Percentiles rank a stretch among this genome's conserved stretches.
Conservation (phyloP, 2,329 filamentous ascomycete genomes). For the Neonectria coccinea region DNA sequence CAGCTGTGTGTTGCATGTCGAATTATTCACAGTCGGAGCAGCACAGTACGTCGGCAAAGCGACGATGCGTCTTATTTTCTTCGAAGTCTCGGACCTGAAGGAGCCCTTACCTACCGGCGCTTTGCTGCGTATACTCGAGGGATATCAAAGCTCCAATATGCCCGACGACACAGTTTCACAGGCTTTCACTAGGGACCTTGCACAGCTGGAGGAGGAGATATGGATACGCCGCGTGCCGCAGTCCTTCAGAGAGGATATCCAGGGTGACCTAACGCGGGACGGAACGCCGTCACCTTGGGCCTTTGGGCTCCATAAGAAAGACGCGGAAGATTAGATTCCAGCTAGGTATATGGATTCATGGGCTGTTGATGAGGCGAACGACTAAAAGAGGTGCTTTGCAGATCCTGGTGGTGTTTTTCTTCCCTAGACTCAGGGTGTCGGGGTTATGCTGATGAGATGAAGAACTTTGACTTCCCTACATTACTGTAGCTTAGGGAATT, state of each 20-base stretch:
- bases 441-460: too few species aligned
- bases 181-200: background rate
- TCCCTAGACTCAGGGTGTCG: too few species aligned
- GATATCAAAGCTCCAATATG: background rate
- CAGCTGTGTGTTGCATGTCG: constrained; percentile 10
- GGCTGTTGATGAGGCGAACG: too few species aligned
- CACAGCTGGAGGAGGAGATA: constrained; percentile 74
- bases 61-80: constrained; percentile 24
- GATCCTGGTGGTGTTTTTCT: too few species aligned
- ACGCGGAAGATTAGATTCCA: too few species aligned
- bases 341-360: too few species aligned
- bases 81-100: background rate
- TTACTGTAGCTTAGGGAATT: too few species aligned
- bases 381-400: too few species aligned
- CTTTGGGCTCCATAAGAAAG: too few species aligned
- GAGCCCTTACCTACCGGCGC: background rate
- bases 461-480: too few species aligned
- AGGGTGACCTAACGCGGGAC: background rate
- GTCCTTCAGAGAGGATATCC: background rate
- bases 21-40: constrained; percentile 43
- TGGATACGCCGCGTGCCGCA: background rate
- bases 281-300: background rate
- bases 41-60: constrained; percentile 36
- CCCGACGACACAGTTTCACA: background rate
- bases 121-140: background rate